These are phyloP conservation scores for Leptographium wingfieldii DNA, from an alignment of 2,329 filamentous ascomycete species.

Conservation along the genomic window DNA sequence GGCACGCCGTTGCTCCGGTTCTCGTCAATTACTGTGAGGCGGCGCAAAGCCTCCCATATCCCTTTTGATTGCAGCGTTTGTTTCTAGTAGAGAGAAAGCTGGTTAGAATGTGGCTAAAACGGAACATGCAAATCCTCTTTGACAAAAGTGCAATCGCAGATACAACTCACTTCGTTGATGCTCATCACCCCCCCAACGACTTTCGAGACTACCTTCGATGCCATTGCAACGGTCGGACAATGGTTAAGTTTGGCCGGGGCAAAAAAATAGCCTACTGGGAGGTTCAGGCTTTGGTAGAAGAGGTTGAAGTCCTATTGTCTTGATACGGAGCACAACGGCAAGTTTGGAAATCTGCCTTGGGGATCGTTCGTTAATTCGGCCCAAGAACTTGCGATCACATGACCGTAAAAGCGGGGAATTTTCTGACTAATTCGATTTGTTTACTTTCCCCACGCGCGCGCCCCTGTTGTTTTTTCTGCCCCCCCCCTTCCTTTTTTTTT, in stretches of 20 bases:
- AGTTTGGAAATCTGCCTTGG: not conserved
- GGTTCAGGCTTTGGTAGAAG: not conserved
- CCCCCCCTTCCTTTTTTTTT: too few relatives aligned
- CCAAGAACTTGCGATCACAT: too few relatives aligned
- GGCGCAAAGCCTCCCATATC: constrained; percentile 75
- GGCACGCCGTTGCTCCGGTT: constrained; percentile 85
- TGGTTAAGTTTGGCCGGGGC: constrained; percentile 17
- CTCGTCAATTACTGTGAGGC: constrained; percentile 66
- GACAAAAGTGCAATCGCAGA: not conserved
- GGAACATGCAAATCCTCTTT: too few relatives aligned
- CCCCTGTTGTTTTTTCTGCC: too few relatives aligned
- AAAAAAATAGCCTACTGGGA: too few relatives aligned
- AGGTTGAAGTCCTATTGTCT: not conserved
- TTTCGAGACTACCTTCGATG: constrained; percentile 46
- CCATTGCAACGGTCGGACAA: constrained; percentile 28
- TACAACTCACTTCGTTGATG: constrained; percentile 42
- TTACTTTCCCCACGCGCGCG: too few relatives aligned
- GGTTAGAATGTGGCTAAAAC: not conserved
- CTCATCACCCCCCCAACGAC: constrained; percentile 40
- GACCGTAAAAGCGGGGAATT: too few relatives aligned
- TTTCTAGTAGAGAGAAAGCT: constrained; percentile 50
- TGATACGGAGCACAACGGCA: not conserved
- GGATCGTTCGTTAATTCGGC: too few relatives aligned
- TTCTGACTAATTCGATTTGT: too few relatives aligned
- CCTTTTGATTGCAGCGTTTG: constrained; percentile 86